Conservation (phyloP, 495 filamentous ascomycete species). For the Trypethelium eluteriae region DNA sequence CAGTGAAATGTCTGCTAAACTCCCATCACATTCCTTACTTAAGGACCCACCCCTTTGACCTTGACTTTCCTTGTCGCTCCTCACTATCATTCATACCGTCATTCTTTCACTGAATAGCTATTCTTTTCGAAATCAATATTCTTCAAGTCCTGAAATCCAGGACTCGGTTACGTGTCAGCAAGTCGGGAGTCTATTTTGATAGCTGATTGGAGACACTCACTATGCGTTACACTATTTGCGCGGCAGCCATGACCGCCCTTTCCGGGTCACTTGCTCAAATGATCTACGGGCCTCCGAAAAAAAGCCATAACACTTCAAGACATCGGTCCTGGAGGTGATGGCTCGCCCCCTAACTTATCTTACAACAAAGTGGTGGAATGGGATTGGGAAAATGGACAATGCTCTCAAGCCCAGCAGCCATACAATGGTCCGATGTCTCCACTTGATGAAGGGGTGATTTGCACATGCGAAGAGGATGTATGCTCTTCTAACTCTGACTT, state of each 20-base stretch:
- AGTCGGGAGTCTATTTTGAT: not conserved
- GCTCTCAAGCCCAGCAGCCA: constrained; percentile 39
- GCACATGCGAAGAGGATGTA: not conserved
- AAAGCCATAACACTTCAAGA: not conserved
- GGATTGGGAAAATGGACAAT: constrained; percentile 47
- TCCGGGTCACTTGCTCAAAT: not conserved
- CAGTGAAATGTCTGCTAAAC: too few relatives aligned
- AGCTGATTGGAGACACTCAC: not conserved
- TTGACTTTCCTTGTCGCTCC: not conserved
- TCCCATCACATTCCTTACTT: not conserved
- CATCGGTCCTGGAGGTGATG: not conserved
- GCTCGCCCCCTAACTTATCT: constrained; percentile 4
- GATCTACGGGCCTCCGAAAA: not conserved
- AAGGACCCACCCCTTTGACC: not conserved
- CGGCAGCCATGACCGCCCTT: not conserved
- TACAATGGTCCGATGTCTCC: constrained; percentile 56
- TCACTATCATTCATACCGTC: not conserved
- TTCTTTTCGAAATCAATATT: not conserved
- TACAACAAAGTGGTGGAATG: constrained; percentile 55
- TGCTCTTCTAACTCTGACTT: not conserved
- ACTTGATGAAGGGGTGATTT: constrained; percentile 57
- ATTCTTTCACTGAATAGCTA: not conserved
- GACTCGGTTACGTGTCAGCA: too few relatives aligned
- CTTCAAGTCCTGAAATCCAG: too few relatives aligned
- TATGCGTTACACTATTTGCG: not conserved